Conservation (phyloP, 1,284 basidiomycete genomes). For the Malassezia vespertilionis region DNA sequence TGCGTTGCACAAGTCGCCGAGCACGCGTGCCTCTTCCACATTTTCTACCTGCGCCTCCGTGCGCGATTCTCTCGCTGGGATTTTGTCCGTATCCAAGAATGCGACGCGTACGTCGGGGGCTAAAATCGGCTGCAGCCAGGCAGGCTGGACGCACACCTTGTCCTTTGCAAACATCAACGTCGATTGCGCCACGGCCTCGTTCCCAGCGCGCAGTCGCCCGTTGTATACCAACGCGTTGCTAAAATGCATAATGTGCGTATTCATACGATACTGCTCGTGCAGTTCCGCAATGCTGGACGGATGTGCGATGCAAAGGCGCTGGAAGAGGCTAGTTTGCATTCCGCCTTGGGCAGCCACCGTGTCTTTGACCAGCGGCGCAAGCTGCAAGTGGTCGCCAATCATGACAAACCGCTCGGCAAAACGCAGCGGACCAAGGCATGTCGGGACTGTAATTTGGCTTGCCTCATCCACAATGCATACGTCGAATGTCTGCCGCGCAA, state of each 20-base stretch:
- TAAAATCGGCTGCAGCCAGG: constrained; percentile 62
- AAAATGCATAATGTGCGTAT: constrained; percentile 83
- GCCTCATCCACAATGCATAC: constrained; percentile 98
- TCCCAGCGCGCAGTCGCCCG: constrained; percentile 68
- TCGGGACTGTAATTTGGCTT: constrained; percentile 90
- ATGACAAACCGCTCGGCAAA: constrained; percentile 83
- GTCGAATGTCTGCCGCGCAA: constrained; percentile 69
- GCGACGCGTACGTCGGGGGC: constrained; percentile 68
- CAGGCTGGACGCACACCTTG: not conserved
- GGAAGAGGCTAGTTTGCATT: constrained; percentile 79
- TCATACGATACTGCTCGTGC: constrained; percentile 88
- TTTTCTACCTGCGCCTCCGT: constrained; percentile 83
- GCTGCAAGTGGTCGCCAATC: constrained; percentile 91
- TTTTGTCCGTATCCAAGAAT: constrained; percentile 75
- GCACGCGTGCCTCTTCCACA: constrained; percentile 59
- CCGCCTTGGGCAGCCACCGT: constrained; percentile 61
- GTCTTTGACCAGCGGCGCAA: constrained; percentile 74
- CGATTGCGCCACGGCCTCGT: constrained; percentile 58
- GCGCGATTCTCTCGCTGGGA: constrained; percentile 62
- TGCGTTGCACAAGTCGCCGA: constrained; percentile 57
- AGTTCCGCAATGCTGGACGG: constrained; percentile 72
- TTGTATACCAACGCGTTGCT: constrained; percentile 82
- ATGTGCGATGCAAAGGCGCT: constrained; percentile 71
- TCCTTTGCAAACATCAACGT: constrained; percentile 52
- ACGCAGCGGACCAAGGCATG: constrained; percentile 81